A percentile compares a stretch with the other conserved stretches of the same genome.
phyloP scores from a whole-genome alignment of 257 asterid genomes.

The Solanum sitiens region DNA sequence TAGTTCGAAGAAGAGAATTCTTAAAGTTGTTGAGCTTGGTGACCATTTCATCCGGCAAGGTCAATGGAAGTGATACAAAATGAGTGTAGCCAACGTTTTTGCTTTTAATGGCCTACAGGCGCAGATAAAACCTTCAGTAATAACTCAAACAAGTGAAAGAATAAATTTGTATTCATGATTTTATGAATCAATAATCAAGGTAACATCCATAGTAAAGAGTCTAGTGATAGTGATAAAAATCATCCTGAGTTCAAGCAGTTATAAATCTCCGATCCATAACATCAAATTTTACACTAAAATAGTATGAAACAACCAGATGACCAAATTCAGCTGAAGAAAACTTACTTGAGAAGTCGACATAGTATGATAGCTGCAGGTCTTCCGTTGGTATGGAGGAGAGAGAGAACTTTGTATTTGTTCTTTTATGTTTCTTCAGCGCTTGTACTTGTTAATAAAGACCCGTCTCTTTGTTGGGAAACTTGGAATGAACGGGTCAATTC shows the following conservation, averaged over 20 bases:
- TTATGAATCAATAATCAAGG: neutral
- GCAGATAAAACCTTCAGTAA: neutral
- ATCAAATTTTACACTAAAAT: neutral
- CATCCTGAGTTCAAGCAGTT: neutral
- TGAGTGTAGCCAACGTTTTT: constrained; percentile 66
- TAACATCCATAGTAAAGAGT: neutral
- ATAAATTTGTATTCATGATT: neutral
- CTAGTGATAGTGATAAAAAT: neutral
- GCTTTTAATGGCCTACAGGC: constrained; percentile 56
- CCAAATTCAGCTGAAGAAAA: neutral
- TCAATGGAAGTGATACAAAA: constrained; percentile 93
- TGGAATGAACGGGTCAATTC: neutral
- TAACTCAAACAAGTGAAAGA: neutral
- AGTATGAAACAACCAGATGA: neutral
- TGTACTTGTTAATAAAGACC: neutral
- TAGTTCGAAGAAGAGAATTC: constrained; percentile 42
- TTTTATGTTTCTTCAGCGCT: neutral
- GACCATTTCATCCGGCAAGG: constrained; percentile 50
- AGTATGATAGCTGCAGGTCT: neutral
- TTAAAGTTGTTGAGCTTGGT: constrained; percentile 64
- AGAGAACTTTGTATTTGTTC: neutral
- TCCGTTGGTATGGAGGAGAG: neutral
- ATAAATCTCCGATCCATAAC: neutral
- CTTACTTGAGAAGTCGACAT: neutral
- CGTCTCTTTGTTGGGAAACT: neutral